Evolutionary conservation across 768 basidiomycete genomes (phyloP).

Genomic region (Pluteus cervinus): DNA sequence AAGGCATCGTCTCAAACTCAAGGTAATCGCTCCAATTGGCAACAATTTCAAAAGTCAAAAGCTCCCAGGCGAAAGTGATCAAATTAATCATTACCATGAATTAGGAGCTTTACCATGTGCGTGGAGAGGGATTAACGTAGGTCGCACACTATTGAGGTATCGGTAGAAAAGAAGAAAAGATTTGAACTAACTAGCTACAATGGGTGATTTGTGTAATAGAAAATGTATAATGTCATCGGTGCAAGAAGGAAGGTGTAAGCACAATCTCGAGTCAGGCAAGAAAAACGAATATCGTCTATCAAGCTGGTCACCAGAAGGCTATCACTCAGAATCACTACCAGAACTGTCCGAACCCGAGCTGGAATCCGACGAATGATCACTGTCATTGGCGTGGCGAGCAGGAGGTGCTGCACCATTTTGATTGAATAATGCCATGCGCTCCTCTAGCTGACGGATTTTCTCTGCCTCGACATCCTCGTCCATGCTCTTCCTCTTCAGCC

Average conservation of each 20-base stretch:
- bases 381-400: constrained; percentile 43
- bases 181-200: constrained; percentile 47
- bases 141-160: constrained; percentile 7
- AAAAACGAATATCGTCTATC: no score
- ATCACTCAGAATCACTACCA: constrained; percentile 80
- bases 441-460: constrained; percentile 89
- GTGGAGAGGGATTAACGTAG: constrained; percentile 4
- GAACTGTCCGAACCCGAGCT: constrained; percentile 77
- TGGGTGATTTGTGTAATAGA: constrained; percentile 29
- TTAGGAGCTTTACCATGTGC: no score
- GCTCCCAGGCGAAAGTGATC: constrained; percentile 20
- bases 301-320: no score
- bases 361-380: constrained; percentile 75
- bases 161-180: constrained; percentile 13
- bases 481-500: constrained; percentile 92
- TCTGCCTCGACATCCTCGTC: constrained; percentile 95
- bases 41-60: constrained; percentile 48
- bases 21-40: constrained; percentile 55
- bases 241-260: constrained; percentile 12
- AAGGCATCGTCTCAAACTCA: no score
- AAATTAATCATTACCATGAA: neutral
- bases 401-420: constrained; percentile 34
- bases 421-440: constrained; percentile 81
- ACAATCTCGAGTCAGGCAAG: no score
- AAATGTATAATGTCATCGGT: constrained; percentile 16